A percentile compares a stretch with the other conserved stretches of the same genome.
Evolutionary conservation across 208 protist genomes (phyloP).

Genomic region (Willaertia magna): DNA sequence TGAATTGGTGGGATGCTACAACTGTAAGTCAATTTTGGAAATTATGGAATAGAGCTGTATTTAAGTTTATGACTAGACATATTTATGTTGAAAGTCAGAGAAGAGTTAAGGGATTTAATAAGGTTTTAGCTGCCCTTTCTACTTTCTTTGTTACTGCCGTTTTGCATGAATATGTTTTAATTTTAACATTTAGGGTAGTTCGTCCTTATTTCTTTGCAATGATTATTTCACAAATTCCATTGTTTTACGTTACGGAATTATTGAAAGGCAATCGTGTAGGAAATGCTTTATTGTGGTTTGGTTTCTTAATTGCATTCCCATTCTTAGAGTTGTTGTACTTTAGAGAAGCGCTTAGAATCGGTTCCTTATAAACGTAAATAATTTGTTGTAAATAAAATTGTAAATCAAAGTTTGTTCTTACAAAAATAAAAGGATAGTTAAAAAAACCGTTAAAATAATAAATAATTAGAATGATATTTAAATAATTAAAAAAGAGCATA

Average conservation of each 20-base stretch:
- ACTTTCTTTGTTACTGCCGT: conserved; percentile 8
- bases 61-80: conserved; percentile 8
- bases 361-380: too few species aligned
- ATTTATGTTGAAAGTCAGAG: conserved; percentile 10
- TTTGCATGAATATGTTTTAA: conserved; percentile 4
- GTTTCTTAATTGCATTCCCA: neutral
- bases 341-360: neutral
- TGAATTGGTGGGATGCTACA: conserved; percentile 7
- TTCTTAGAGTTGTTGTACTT: neutral
- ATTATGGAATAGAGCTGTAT: conserved; percentile 10
- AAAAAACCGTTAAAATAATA: too few species aligned
- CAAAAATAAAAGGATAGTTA: too few species aligned
- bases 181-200: neutral
- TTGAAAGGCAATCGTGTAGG: neutral
- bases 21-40: conserved; percentile 10
- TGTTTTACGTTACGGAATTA: neutral
- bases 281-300: conserved; percentile 10
- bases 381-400: too few species aligned
- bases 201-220: neutral
- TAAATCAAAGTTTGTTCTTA: too few species aligned
- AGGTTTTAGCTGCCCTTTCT: neutral
- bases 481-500: too few species aligned
- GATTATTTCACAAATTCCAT: conserved; percentile 1
- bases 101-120: neutral
- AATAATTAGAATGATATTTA: too few species aligned